These are phyloP conservation scores for Yamadazyma takamatsuzukensis DNA, from an alignment of 805 yeast species.

Conservation along the genomic window DNA sequence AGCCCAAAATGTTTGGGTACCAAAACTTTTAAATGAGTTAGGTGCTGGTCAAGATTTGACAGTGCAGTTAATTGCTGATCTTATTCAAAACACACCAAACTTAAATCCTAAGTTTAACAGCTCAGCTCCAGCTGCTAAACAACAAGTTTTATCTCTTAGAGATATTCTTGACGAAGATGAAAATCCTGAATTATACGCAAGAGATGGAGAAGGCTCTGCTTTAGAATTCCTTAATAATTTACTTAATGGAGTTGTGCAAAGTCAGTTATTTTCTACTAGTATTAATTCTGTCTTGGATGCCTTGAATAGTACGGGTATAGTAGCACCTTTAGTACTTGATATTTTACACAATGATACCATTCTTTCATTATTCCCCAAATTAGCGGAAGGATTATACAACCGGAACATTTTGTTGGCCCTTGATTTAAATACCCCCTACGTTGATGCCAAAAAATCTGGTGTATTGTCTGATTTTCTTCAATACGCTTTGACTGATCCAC, in stretches of 20 bases:
- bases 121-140: conserved; percentile 5
- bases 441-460: conserved; percentile 19
- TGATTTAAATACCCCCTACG: conserved; percentile 21
- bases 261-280: conserved; percentile 18
- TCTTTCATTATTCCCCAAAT: conserved; percentile 18
- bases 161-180: conserved; percentile 1
- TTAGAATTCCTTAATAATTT: conserved; percentile 28
- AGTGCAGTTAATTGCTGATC: conserved; percentile 26
- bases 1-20: conserved; percentile 26
- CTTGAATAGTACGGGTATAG: conserved; percentile 27
- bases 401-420: conserved; percentile 30
- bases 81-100: conserved; percentile 24
- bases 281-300: conserved; percentile 24
- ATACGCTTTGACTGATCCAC: conserved; percentile 23
- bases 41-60: conserved; percentile 30
- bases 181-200: conserved; percentile 1
- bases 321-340: conserved; percentile 23
- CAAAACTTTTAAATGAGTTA: conserved; percentile 25
- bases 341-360: conserved; percentile 20
- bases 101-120: conserved; percentile 22
- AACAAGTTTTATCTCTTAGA: conserved; percentile 1
- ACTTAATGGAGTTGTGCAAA: conserved; percentile 19
- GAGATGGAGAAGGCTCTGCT: conserved; percentile 26
- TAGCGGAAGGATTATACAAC: conserved; percentile 21
- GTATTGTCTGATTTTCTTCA: conserved; percentile 21